phyloP scores from a whole-genome alignment of 768 basidiomycete species.

The Termitomyces sp. region DNA sequence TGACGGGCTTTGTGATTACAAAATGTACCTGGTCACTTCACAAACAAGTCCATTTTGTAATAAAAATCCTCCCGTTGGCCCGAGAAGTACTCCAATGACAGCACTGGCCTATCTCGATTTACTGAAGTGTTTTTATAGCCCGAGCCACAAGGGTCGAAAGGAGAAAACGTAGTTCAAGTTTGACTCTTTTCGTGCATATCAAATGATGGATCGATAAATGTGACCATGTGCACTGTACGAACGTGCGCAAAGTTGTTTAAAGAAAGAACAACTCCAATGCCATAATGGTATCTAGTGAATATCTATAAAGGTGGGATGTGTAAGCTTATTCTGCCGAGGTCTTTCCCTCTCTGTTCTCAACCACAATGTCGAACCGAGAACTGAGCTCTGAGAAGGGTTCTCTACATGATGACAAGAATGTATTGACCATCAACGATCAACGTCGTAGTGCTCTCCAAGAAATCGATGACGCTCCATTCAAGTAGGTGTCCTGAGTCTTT shows the following conservation, averaged over 20 bases:
- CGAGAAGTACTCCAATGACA: too few relatives aligned
- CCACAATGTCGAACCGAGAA: conserved; percentile 27
- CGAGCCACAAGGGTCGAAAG: too few relatives aligned
- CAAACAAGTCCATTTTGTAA: too few relatives aligned
- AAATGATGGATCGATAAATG: not conserved
- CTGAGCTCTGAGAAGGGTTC: conserved; percentile 31
- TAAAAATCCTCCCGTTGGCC: too few relatives aligned
- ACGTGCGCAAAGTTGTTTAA: not conserved
- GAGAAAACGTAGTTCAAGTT: too few relatives aligned
- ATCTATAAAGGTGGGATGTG: not conserved
- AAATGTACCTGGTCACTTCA: too few relatives aligned
- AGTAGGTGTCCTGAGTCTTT: conserved; percentile 31
- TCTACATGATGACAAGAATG: conserved; percentile 17
- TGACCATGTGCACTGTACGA: not conserved
- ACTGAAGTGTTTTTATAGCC: not conserved
- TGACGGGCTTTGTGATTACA: too few relatives aligned
- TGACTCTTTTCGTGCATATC: not conserved
- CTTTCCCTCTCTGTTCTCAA: not conserved
- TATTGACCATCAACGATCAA: conserved; percentile 54
- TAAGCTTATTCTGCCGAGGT: not conserved
- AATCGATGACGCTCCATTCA: conserved; percentile 83
- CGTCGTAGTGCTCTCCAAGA: conserved; percentile 79
- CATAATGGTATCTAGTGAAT: not conserved
- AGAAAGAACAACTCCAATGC: not conserved
- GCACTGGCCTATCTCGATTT: too few relatives aligned